phyloP scores from a whole-genome alignment of 2,329 filamentous ascomycete species.

The Phoma sp. region DNA sequence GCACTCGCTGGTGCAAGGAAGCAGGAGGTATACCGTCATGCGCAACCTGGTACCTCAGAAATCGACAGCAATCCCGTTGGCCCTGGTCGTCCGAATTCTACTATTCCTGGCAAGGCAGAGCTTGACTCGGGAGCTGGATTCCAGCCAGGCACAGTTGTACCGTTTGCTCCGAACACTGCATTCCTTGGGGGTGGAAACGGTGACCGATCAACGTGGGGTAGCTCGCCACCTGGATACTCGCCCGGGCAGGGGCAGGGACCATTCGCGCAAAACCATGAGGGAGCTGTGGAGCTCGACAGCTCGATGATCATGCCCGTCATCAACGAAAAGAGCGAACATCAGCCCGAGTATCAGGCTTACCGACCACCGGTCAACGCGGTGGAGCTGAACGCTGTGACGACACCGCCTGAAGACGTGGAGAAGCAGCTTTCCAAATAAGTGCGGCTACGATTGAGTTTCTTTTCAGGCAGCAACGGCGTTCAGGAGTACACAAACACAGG shows the following conservation, averaged over 20 bases:
- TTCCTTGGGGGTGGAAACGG: slow-evolving; percentile 41
- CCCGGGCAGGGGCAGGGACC: slow-evolving; percentile 23
- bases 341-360: slow-evolving; percentile 35
- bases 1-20: slow-evolving; percentile 35
- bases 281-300: slow-evolving; percentile 25
- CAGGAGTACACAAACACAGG: not conserved
- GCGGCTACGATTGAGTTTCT: not conserved
- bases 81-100: slow-evolving; percentile 35
- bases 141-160: slow-evolving; percentile 26
- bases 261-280: slow-evolving; percentile 17
- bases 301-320: slow-evolving; percentile 25
- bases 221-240: slow-evolving; percentile 40
- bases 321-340: slow-evolving; percentile 18
- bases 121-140: slow-evolving; percentile 39
- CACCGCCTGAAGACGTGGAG: slow-evolving; percentile 33
- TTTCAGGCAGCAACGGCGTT: slow-evolving; percentile 9
- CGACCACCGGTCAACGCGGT: slow-evolving; percentile 28
- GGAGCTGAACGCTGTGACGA: slow-evolving; percentile 27
- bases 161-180: slow-evolving; percentile 39
- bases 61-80: slow-evolving; percentile 39
- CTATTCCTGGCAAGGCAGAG: slow-evolving; percentile 39
- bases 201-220: slow-evolving; percentile 33
- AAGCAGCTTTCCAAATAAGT: slow-evolving; percentile 19
- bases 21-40: slow-evolving; percentile 25
- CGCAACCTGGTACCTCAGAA: slow-evolving; percentile 31